A percentile compares a stretch with the other conserved stretches of the same genome.
These are phyloP conservation scores for Escovopsis sp. DNA, from an alignment of 2,329 filamentous ascomycete species.

Conservation along the genomic window DNA sequence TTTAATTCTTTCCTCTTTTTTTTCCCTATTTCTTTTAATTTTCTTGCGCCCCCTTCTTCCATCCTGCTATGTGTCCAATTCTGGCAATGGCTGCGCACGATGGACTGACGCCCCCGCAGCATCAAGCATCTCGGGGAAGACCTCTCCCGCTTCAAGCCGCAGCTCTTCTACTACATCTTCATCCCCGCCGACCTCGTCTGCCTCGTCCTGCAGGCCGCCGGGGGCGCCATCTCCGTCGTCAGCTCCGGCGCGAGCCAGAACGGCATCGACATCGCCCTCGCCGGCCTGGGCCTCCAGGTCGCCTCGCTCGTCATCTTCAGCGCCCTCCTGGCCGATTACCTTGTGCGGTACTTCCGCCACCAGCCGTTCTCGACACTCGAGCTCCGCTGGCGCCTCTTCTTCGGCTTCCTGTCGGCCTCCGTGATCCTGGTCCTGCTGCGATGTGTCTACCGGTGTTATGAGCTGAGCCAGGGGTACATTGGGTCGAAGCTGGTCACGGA, in stretches of 20 bases:
- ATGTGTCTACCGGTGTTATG: conserved; percentile 48
- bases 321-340: conserved; percentile 31
- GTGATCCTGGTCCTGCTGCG: conserved; percentile 46
- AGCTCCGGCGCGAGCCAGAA: conserved; percentile 29
- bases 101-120: conserved; percentile 10
- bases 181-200: conserved; percentile 40
- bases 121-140: conserved; percentile 24
- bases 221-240: conserved; percentile 35
- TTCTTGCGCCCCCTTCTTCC: too few relatives aligned
- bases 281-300: conserved; percentile 45
- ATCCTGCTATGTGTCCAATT: too few relatives aligned
- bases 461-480: conserved; percentile 47
- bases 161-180: conserved; percentile 29
- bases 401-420: conserved; percentile 34
- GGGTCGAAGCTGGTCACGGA: conserved; percentile 36
- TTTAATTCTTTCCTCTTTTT: too few relatives aligned
- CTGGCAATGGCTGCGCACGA: too few relatives aligned
- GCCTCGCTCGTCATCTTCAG: conserved; percentile 39
- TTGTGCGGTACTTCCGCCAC: conserved; percentile 23
- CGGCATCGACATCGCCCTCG: conserved; percentile 23
- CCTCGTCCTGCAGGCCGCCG: conserved; percentile 39
- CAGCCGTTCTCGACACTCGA: conserved; percentile 8
- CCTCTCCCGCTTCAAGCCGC: conserved; percentile 26
- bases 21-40: too few relatives aligned
- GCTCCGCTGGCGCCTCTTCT: conserved; percentile 26